These are phyloP conservation scores for Didymella exigua DNA, from an alignment of 2,329 filamentous ascomycete species.

Conservation along the genomic window DNA sequence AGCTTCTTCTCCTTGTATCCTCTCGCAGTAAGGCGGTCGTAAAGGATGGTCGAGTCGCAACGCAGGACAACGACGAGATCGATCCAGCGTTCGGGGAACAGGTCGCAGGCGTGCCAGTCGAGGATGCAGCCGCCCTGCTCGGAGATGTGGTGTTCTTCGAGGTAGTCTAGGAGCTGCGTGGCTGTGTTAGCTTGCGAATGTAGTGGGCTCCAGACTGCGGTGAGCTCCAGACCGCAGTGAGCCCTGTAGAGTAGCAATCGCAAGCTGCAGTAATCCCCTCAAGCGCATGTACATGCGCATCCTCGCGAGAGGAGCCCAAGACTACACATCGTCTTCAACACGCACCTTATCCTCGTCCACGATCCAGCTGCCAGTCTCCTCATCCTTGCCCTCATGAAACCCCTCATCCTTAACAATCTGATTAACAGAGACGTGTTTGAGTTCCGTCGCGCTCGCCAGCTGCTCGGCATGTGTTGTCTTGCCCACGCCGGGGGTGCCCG, in stretches of 20 bases:
- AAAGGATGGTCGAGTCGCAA: conserved; percentile 78
- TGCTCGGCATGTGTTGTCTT: conserved; percentile 92
- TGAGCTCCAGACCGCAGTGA: background rate
- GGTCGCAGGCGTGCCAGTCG: conserved; percentile 97
- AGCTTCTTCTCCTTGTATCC: conserved; percentile 86
- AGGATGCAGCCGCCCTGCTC: conserved; percentile 81
- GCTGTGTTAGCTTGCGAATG: background rate
- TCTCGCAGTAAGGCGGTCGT: conserved; percentile 78
- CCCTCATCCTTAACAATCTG: conserved; percentile 86
- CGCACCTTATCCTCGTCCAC: conserved; percentile 93
- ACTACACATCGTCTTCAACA: background rate
- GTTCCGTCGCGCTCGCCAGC: conserved; percentile 74
- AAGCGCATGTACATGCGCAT: no score
- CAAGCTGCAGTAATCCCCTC: no score
- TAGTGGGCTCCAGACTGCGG: background rate
- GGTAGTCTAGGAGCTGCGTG: conserved; percentile 76
- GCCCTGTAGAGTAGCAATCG: no score
- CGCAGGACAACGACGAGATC: conserved; percentile 92
- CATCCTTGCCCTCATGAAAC: conserved; percentile 87
- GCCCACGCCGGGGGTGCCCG: conserved; percentile 92
- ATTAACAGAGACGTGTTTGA: conserved; percentile 87
- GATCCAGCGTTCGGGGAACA: conserved; percentile 92
- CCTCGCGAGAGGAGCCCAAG: no score
- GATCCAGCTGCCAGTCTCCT: conserved; percentile 84
- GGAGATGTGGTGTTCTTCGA: conserved; percentile 74